Evolutionary conservation across 371 early-diverging fungal species (phyloP).

Genomic region (Dichotomocladium elegans): DNA sequence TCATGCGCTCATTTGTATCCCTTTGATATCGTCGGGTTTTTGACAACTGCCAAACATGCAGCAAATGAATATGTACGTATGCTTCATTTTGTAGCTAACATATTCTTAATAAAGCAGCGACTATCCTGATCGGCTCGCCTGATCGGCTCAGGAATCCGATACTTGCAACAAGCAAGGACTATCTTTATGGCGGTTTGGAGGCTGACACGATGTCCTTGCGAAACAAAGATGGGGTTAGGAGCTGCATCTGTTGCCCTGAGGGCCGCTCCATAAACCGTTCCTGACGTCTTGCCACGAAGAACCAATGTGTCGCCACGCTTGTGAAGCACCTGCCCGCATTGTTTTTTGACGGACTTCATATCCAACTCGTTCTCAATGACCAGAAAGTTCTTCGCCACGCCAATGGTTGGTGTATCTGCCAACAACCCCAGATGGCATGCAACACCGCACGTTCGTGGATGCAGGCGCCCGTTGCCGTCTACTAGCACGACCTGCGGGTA

Average conservation of each 20-base stretch:
- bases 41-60: too few relatives aligned
- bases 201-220: slow-evolving; percentile 75
- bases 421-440: slow-evolving; percentile 86
- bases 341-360: slow-evolving; percentile 18
- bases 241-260: slow-evolving; percentile 39
- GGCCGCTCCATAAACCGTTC: slow-evolving; percentile 62
- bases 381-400: slow-evolving; percentile 86
- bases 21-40: too few relatives aligned
- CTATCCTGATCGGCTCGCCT: slow-evolving; percentile 76
- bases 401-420: slow-evolving; percentile 71
- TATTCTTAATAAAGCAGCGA: slow-evolving; percentile 31
- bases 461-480: slow-evolving; percentile 89
- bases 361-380: slow-evolving; percentile 50
- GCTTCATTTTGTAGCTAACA: too few relatives aligned
- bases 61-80: too few relatives aligned
- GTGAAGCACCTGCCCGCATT: slow-evolving; percentile 21
- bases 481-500: slow-evolving; percentile 77
- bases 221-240: slow-evolving; percentile 84
- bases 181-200: slow-evolving; percentile 65
- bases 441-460: slow-evolving; percentile 84
- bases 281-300: slow-evolving; percentile 39
- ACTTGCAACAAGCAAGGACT: slow-evolving; percentile 58
- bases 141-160: slow-evolving; percentile 87
- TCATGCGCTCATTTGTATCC: too few relatives aligned
- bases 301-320: slow-evolving; percentile 32